Evolutionary conservation across 2,329 filamentous ascomycete species (phyloP).

Genomic region (Colletotrichum theobromicola): DNA sequence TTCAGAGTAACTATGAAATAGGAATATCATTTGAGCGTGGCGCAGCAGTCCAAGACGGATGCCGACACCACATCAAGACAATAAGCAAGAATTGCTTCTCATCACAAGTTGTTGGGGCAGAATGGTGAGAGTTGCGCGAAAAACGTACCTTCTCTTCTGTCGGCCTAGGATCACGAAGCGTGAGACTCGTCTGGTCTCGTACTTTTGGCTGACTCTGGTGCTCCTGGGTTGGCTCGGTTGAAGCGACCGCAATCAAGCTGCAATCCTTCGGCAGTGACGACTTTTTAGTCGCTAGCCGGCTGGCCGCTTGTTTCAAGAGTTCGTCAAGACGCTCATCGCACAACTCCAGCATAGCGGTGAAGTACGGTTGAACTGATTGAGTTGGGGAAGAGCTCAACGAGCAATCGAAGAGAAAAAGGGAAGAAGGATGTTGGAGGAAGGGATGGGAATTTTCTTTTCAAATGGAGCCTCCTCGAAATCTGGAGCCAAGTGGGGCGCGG

Average conservation of each 20-base stretch:
- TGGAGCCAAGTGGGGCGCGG: not conserved
- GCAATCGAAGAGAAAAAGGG: not conserved
- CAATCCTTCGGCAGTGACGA: not conserved
- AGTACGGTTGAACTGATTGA: not conserved
- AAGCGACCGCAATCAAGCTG: slow-evolving; percentile 11
- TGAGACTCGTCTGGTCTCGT: slow-evolving; percentile 2
- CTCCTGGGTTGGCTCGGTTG: not conserved
- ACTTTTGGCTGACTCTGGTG: not conserved
- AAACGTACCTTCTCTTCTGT: slow-evolving; percentile 9
- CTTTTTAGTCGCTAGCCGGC: slow-evolving; percentile 14
- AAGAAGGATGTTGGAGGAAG: too few relatives aligned
- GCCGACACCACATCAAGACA: slow-evolving; percentile 30
- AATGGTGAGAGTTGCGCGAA: not conserved
- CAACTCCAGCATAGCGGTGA: slow-evolving; percentile 22
- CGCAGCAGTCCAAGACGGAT: slow-evolving; percentile 44
- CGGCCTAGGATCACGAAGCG: slow-evolving; percentile 17
- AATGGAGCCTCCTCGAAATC: not conserved
- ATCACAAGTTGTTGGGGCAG: slow-evolving; percentile 34
- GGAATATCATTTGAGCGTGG: slow-evolving; percentile 64
- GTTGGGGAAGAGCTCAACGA: not conserved
- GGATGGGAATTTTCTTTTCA: too few relatives aligned
- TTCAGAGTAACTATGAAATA: slow-evolving; percentile 79
- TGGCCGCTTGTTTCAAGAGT: slow-evolving; percentile 21
- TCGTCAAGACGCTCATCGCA: slow-evolving; percentile 21
- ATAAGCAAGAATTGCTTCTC: slow-evolving; percentile 40